These are phyloP conservation scores for Solanum chmielewskii DNA, from an alignment of 257 asterid species.

Conservation along the genomic window DNA sequence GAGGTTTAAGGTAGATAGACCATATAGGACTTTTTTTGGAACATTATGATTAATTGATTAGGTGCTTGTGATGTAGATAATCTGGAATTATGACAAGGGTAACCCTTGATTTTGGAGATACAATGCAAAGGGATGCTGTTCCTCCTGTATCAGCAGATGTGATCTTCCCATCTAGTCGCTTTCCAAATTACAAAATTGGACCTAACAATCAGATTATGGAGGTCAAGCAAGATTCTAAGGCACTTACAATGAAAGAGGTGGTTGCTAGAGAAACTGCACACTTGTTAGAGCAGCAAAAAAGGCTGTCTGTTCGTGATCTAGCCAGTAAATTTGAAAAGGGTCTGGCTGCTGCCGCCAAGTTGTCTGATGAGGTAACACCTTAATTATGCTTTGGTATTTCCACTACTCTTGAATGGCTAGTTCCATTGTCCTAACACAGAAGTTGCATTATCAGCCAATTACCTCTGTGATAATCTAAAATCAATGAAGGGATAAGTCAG, in stretches of 20 bases:
- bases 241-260: slow-evolving; percentile 54
- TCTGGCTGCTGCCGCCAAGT: slow-evolving; percentile 80
- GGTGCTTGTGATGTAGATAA: not conserved
- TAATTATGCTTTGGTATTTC: not conserved
- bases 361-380: slow-evolving; percentile 66
- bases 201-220: slow-evolving; percentile 72
- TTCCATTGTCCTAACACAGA: not conserved
- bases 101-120: slow-evolving; percentile 62
- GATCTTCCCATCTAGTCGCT: slow-evolving; percentile 57
- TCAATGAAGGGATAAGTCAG: not conserved
- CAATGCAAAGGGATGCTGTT: slow-evolving; percentile 67
- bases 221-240: slow-evolving; percentile 46
- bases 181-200: slow-evolving; percentile 70
- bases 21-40: not conserved
- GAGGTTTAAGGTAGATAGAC: not conserved
- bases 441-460: not conserved
- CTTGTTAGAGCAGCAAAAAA: slow-evolving; percentile 74
- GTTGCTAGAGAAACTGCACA: slow-evolving; percentile 70
- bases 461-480: not conserved
- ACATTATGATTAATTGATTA: not conserved
- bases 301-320: slow-evolving; percentile 86
- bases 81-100: slow-evolving; percentile 53
- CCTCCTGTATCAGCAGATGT: slow-evolving; percentile 86
- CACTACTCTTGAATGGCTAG: not conserved
- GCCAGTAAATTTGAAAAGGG: slow-evolving; percentile 89